These are phyloP conservation scores for Paraphaeosphaeria minitans DNA, from an alignment of 2,329 filamentous ascomycete species.

Conservation along the genomic window DNA sequence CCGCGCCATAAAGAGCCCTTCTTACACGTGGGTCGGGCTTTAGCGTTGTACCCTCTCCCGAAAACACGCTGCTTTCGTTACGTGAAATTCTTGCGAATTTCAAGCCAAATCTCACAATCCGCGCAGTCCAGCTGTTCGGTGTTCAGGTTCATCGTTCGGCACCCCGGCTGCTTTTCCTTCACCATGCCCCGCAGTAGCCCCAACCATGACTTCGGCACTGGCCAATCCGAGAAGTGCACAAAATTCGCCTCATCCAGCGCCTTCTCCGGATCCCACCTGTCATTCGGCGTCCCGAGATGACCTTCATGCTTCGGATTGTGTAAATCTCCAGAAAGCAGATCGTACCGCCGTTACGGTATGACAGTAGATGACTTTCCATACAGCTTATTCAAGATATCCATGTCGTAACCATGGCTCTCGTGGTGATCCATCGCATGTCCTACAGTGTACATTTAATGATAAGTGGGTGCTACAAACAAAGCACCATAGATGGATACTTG, in stretches of 20 bases:
- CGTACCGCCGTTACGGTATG: constrained; percentile 61
- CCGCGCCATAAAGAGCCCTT: background rate
- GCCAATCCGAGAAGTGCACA: constrained; percentile 63
- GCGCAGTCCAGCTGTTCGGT: background rate
- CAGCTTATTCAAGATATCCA: constrained; percentile 67
- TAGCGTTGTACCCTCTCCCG: background rate
- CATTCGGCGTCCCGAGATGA: constrained; percentile 52
- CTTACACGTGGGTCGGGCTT: background rate
- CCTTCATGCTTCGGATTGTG: constrained; percentile 53
- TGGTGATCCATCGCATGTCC: constrained; percentile 16
- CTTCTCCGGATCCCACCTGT: constrained; percentile 61
- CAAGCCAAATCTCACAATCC: constrained; percentile 10
- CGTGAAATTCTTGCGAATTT: constrained; percentile 6
- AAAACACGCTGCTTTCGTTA: background rate
- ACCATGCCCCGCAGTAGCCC: constrained; percentile 3
- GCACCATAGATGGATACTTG: no score
- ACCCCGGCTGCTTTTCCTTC: constrained; percentile 9
- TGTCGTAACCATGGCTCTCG: constrained; percentile 55
- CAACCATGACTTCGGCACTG: constrained; percentile 14
- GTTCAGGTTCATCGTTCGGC: background rate
- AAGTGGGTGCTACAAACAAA: no score
- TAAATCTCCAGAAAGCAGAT: constrained; percentile 64
- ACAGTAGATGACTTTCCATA: constrained; percentile 56
- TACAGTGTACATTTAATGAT: background rate
- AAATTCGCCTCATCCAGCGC: constrained; percentile 63